Conservation (phyloP, 106 monocot species). For the Allium sativum region DNA sequence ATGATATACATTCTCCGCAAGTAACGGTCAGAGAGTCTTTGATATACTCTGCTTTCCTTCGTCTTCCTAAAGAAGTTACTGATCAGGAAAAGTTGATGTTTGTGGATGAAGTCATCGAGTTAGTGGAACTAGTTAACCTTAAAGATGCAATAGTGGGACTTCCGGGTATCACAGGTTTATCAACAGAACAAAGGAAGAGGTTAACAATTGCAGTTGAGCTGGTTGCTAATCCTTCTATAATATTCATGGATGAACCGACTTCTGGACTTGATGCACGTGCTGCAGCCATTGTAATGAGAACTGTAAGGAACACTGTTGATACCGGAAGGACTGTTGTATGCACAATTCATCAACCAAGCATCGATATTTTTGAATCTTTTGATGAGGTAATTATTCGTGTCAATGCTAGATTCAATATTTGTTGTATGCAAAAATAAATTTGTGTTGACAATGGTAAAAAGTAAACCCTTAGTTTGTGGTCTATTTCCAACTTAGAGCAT, state of each 20-base stretch:
- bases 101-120: conserved; percentile 61
- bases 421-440: too few species aligned
- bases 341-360: conserved; percentile 74
- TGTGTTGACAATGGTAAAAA: too few species aligned
- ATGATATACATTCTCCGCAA: conserved; percentile 73
- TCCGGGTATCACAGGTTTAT: conserved; percentile 60
- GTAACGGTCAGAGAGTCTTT: conserved; percentile 59
- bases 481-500: too few species aligned
- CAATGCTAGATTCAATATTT: not conserved
- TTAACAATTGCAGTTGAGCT: conserved; percentile 77
- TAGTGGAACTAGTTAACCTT: conserved; percentile 54
- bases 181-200: conserved; percentile 72
- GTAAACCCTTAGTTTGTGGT: too few species aligned
- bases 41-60: conserved; percentile 54
- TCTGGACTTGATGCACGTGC: conserved; percentile 73
- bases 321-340: conserved; percentile 78
- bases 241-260: conserved; percentile 91
- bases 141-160: conserved; percentile 63
- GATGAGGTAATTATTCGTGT: conserved; percentile 48
- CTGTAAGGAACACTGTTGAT: conserved; percentile 67
- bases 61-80: conserved; percentile 40
- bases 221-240: conserved; percentile 75
- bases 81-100: conserved; percentile 49
- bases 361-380: conserved; percentile 89
- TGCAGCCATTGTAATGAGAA: conserved; percentile 72